Evolutionary conservation across 2,329 filamentous ascomycete genomes (phyloP).

Genomic region (Phyllosticta paracitricarpa): DNA sequence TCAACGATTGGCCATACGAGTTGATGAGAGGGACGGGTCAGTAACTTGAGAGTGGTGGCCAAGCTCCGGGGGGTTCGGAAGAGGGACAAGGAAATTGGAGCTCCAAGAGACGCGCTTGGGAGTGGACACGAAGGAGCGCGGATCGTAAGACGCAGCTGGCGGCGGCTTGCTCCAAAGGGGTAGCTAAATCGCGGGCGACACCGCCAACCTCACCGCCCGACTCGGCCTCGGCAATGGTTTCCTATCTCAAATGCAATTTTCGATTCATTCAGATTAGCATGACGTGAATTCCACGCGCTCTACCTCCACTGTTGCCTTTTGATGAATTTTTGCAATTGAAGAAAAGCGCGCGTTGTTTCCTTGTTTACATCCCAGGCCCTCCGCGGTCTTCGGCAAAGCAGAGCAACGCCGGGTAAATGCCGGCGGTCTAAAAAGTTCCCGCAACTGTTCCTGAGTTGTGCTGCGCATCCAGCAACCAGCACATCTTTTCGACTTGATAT

Average conservation of each 20-base stretch:
- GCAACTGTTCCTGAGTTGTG: background rate
- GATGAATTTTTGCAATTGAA: background rate
- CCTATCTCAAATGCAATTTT: background rate
- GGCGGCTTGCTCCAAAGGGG: background rate
- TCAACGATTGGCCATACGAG: constrained; percentile 8
- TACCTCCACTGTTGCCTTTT: background rate
- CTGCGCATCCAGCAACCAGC: background rate
- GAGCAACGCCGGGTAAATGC: background rate
- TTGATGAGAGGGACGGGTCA: background rate
- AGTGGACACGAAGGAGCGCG: background rate
- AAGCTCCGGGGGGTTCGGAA: constrained; percentile 15
- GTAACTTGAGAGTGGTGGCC: constrained; percentile 1
- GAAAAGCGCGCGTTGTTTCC: background rate
- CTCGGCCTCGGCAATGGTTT: background rate
- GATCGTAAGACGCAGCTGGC: background rate
- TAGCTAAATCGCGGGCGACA: background rate
- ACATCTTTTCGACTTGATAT: background rate
- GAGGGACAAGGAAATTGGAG: constrained; percentile 14
- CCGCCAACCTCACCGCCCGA: background rate
- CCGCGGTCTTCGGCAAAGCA: no score
- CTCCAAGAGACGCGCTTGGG: background rate
- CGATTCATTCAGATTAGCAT: background rate
- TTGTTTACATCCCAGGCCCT: background rate
- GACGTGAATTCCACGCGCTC: background rate
- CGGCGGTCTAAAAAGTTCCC: background rate